Base-by-base conservation (phyloP, 2,329 filamentous ascomycete species). In the Xylariaceae sp. region DNA sequence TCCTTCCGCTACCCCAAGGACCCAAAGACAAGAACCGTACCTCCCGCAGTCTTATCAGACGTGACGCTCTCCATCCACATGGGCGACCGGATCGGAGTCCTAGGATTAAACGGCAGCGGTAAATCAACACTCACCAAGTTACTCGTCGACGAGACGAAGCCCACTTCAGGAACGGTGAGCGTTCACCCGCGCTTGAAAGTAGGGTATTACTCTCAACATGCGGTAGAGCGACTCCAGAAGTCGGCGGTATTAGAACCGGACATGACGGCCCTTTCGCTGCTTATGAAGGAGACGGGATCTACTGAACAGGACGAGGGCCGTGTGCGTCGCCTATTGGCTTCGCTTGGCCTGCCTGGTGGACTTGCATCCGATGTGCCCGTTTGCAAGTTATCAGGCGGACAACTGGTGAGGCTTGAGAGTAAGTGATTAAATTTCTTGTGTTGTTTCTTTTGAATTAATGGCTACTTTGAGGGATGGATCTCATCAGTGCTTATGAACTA, bases 201-300 rank as follows among this genome's bases (percentile, higher is more conserved):
- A 46, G 88, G 85, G 1, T 89, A 90, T 66, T 94, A 91, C 70
- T 88, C 87, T 3, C 89, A 95, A 67, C 85, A 91, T 63, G 85
- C 87, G 0, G 86, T 91, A 3, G 86, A 91, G 61, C 76, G 78
- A 4, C 76, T 94, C 4, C 83, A 86, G 59, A 65, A 73, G 1
- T 68, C 80, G 5, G 85, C 81, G 0, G 68, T 67, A 0, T 62
- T 64, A 1, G 74, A 79, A n/a, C 74, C 78, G 0, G 67, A 70
- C 1, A 69, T 88, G 4, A 91, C 88, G 0, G 85, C 88, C 0
- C 75, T 94, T 1, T 70, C 77, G 0, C 75, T 90, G 2, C 68
- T 94, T 3, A 76, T 79, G 45, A 71, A 75, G 27, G 79, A 85
- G 50, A 75, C 77, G 1, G 75, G 75, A 0, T 31, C 50, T 2